Evolutionary conservation across 202 grass and related monocot species (phyloP).

Genomic region (Cymbopogon flexuosus): DNA sequence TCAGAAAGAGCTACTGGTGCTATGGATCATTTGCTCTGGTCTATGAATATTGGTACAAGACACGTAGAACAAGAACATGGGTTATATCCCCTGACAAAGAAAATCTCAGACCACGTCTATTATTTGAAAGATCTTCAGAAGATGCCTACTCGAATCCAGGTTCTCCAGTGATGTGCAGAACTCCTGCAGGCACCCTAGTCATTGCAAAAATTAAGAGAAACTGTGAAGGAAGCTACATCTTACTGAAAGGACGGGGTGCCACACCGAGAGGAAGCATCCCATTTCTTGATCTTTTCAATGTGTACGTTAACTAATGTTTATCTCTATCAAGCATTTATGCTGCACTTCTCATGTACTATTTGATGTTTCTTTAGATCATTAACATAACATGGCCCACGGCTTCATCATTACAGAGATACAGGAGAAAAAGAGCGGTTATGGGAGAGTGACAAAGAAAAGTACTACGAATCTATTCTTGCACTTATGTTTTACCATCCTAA

Average conservation of each 20-base stretch:
- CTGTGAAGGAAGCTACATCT: conserved; percentile 47
- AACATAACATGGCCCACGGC: background rate
- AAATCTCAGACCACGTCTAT: conserved; percentile 44
- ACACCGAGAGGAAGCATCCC: conserved; percentile 67
- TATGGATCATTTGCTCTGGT: conserved; percentile 53
- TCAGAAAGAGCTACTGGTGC: conserved; percentile 70
- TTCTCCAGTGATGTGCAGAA: conserved; percentile 83
- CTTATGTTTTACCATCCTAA: conserved; percentile 69
- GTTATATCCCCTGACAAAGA: conserved; percentile 50
- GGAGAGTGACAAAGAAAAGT: conserved; percentile 74
- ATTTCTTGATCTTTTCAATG: conserved; percentile 74
- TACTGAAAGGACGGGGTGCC: conserved; percentile 73
- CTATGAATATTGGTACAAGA: conserved; percentile 86
- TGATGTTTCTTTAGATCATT: background rate
- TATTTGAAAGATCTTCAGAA: conserved; percentile 86
- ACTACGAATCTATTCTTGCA: conserved; percentile 72
- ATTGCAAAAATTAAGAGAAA: conserved; percentile 68
- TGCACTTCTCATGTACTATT: background rate
- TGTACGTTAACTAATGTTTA: conserved; percentile 41
- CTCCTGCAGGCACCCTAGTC: conserved; percentile 51
- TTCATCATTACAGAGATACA: conserved; percentile 57
- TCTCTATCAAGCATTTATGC: conserved; percentile 22
- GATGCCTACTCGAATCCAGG: conserved; percentile 76
- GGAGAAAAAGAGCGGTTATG: conserved; percentile 78
- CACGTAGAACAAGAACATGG: conserved; percentile 78